Percentiles rank a stretch among this genome's conserved stretches.
Conservation (phyloP, 2,329 filamentous ascomycete species). For the Aspergillus vadensis region DNA sequence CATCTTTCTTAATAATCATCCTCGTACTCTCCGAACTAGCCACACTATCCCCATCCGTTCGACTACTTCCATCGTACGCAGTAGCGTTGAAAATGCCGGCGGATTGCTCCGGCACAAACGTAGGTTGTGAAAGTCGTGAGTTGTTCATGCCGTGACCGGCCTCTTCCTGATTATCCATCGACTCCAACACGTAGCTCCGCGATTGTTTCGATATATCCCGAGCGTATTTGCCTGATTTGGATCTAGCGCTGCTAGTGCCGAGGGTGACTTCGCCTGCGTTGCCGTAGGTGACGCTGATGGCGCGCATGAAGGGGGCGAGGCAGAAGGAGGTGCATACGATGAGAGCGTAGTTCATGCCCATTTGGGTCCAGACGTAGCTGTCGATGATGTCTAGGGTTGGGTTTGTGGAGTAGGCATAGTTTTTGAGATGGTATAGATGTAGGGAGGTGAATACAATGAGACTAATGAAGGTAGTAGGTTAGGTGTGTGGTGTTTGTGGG, state of each 20-base stretch:
- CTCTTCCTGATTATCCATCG: background rate
- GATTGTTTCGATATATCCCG: background rate
- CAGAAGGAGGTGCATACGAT: conserved; percentile 5
- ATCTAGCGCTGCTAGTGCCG: conserved; percentile 1
- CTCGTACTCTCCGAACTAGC: conserved; percentile 12
- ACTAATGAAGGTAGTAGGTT: background rate
- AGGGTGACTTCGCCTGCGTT: background rate
- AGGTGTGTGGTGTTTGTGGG: background rate
- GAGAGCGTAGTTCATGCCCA: conserved; percentile 2
- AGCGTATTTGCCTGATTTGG: background rate
- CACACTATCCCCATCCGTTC: conserved; percentile 7
- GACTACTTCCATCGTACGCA: background rate
- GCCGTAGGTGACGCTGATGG: conserved; percentile 2
- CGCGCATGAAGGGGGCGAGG: conserved; percentile 4
- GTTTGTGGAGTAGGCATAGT: background rate
- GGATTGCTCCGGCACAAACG: background rate
- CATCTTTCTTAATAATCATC: conserved; percentile 17
- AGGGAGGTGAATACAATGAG: background rate
- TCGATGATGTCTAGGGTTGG: conserved; percentile 2
- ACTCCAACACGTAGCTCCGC: background rate
- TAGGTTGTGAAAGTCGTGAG: background rate
- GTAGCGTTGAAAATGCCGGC: background rate
- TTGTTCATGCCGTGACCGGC: background rate
- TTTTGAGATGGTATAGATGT: background rate
- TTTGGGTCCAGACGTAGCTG: conserved; percentile 3